phyloP scores from a whole-genome alignment of 2,329 filamentous ascomycete genomes.

The Pleochaeta shiraiana region DNA sequence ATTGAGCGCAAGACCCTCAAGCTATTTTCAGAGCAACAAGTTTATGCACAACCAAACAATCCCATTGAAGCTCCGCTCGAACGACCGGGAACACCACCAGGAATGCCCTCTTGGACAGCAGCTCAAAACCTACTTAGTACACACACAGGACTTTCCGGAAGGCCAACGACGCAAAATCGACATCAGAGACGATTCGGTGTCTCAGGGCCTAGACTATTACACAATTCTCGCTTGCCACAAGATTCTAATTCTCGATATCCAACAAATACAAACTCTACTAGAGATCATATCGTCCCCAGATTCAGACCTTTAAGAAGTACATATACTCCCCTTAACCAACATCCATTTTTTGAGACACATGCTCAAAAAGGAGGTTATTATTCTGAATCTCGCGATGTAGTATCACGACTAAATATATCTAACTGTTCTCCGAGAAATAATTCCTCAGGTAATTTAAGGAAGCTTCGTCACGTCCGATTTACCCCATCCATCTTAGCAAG shows the following conservation, averaged over 20 bases:
- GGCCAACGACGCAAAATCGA: constrained; percentile 7
- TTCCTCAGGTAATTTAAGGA: background rate
- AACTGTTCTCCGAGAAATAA: background rate
- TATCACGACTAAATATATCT: background rate
- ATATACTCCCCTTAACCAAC: constrained; percentile 15
- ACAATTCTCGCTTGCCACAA: background rate
- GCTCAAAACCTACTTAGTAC: constrained; percentile 12
- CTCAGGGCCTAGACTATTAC: background rate
- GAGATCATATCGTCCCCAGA: constrained; percentile 10
- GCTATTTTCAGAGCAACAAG: constrained; percentile 11
- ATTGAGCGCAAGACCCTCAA: constrained; percentile 10
- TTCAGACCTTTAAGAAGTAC: constrained; percentile 17
- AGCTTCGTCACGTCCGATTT: constrained; percentile 9
- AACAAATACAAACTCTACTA: constrained; percentile 6
- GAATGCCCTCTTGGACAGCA: constrained; percentile 18
- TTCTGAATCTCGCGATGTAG: background rate
- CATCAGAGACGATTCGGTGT: constrained; percentile 12
- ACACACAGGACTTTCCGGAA: background rate
- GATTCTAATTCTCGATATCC: background rate
- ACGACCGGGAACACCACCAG: constrained; percentile 13
- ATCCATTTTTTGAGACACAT: constrained; percentile 13
- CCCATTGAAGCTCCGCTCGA: constrained; percentile 15
- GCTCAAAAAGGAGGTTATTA: background rate
- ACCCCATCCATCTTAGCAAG: constrained; percentile 12
- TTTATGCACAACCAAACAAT: constrained; percentile 16